Evolutionary conservation across 192 early-diverging fungal species (phyloP).

Genomic region (Podila minutissima): DNA sequence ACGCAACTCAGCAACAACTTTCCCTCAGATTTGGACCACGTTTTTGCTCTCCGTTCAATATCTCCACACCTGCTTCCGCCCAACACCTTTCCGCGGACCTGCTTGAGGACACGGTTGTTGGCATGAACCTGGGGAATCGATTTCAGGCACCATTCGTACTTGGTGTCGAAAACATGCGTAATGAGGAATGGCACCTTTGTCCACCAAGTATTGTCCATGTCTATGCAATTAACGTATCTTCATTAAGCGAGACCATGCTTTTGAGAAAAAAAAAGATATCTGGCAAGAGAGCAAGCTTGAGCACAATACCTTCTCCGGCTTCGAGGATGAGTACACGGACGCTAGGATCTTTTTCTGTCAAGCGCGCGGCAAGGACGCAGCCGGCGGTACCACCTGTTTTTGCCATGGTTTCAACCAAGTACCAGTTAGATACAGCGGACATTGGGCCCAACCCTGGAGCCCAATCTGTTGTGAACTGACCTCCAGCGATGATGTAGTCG

Average conservation of each 20-base stretch:
- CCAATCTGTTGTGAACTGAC: neutral
- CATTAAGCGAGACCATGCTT: neutral
- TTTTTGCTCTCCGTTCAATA: no score
- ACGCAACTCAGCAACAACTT: no score
- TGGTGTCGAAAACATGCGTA: neutral
- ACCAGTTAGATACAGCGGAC: no score
- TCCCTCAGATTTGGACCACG: no score
- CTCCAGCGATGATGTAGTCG: slow-evolving; percentile 21
- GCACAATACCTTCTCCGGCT: slow-evolving; percentile 10
- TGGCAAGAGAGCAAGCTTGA: neutral
- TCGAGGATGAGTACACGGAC: slow-evolving; percentile 27
- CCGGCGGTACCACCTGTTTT: slow-evolving; percentile 25
- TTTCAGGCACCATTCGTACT: slow-evolving; percentile 12
- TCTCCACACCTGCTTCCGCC: slow-evolving; percentile 20
- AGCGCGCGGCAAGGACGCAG: slow-evolving; percentile 19
- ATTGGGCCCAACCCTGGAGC: no score
- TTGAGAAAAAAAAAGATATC: neutral
- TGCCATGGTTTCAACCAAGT: no score
- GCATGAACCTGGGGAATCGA: slow-evolving; percentile 20
- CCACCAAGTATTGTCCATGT: no score
- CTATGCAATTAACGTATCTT: no score
- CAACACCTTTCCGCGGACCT: slow-evolving; percentile 12
- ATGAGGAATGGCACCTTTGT: neutral
- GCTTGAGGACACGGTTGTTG: slow-evolving; percentile 13
- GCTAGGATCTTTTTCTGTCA: slow-evolving; percentile 15